Conservation (phyloP, 176 grass and related monocot genomes). For the Tillandsia fasciculata region DNA sequence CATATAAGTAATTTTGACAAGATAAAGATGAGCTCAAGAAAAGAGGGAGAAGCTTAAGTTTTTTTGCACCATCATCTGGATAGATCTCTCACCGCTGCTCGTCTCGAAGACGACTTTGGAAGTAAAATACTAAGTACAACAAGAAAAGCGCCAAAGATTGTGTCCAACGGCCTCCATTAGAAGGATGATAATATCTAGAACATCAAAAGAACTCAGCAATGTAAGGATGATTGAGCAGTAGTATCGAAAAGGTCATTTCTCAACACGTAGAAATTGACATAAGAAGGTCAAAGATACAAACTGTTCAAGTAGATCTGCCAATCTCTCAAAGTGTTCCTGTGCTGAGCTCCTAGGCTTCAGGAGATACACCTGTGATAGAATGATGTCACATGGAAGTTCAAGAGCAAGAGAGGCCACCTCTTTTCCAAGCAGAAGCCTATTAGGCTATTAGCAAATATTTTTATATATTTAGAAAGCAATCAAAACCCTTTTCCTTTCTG, state of each 20-base stretch:
- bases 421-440: no score
- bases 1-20: background rate
- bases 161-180: conserved; percentile 96
- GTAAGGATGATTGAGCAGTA: background rate
- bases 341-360: conserved; percentile 60
- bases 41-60: background rate
- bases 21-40: background rate
- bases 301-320: conserved; percentile 92
- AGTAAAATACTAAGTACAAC: conserved; percentile 67
- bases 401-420: background rate
- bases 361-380: conserved; percentile 68
- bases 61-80: conserved; percentile 7
- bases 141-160: conserved; percentile 78
- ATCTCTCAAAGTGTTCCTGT: conserved; percentile 71
- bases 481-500: no score
- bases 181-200: conserved; percentile 96
- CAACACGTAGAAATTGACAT: no score
- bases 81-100: conserved; percentile 71
- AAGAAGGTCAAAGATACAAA: conserved; percentile 40
- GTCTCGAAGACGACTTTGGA: conserved; percentile 65
- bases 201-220: conserved; percentile 14
- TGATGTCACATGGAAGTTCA: background rate
- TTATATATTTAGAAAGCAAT: no score
- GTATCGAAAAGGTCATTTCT: no score
- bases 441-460: no score